Evolutionary conservation across 148 eudicot species (phyloP), one percentile per base, ranked within the genome.

Genomic region (Vaccinium myrtillus): DNA sequence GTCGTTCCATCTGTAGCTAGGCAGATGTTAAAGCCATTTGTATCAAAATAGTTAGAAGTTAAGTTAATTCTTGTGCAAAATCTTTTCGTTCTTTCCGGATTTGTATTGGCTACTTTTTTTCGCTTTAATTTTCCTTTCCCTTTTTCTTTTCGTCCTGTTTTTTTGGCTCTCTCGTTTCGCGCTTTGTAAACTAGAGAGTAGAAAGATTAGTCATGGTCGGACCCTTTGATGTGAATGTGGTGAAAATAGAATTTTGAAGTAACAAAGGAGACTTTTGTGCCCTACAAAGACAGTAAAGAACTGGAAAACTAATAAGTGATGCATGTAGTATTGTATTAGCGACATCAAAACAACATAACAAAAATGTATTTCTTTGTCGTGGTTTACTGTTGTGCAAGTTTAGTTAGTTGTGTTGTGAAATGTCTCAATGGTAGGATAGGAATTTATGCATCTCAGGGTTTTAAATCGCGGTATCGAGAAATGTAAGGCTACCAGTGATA

Each of bases 241-340:
- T 10, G 69, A 48, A 81, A 65, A 15, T 81, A 12, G 7, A 1
- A 67, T 43, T 70, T 51, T 30, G 11, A 50, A 81, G 69, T 51
- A 56, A 81, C 23, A 49, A 61, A 61, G 69, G 69, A 3, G 23
- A 81, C 83, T 69, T 77, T 69, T 65, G 83, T 27, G 15, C 51
- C 75, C 83, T 27, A 49, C 74, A 46, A 65, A 81, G 82, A 80
- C 14, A 36, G 55, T 81, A 63, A 65, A 63, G 71, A 80, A 80
- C 7, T 59, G 51, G 63, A 81, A 21, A 81, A 67, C 56, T 15
- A 8, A 18, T 15, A 8, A 18, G 13, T 48, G 43, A 49, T 81
- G 36, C 10, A 32, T 81, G 36, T 21, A 15, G 36, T 21, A 15
- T 23, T 49, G 50, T 30, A 15, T 18, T 49, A 65, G 27, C 13